Evolutionary conservation across 495 filamentous ascomycete species (phyloP).

Genomic region (Penicillium samsonianum): DNA sequence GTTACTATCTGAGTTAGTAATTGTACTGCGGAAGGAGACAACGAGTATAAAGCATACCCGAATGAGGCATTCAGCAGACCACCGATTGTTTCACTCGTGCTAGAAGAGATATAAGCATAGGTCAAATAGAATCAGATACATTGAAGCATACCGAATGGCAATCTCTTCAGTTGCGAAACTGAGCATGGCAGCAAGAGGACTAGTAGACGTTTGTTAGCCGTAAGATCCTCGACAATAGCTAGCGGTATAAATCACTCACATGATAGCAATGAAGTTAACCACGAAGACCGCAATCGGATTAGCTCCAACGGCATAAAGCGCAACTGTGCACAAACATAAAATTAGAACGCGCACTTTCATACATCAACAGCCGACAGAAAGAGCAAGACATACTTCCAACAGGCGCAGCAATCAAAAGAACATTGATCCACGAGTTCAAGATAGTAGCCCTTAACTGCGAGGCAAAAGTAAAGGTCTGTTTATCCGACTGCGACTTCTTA

Average conservation of each 20-base stretch:
- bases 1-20: slow-evolving; percentile 49
- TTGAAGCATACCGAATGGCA: slow-evolving; percentile 42
- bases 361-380: neutral
- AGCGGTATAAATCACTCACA: slow-evolving; percentile 37
- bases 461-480: slow-evolving; percentile 61
- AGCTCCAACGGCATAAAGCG: slow-evolving; percentile 60
- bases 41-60: slow-evolving; percentile 55
- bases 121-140: neutral
- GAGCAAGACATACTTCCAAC: slow-evolving; percentile 53
- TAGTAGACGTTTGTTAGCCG: slow-evolving; percentile 14
- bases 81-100: slow-evolving; percentile 76
- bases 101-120: slow-evolving; percentile 15
- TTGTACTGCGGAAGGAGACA: neutral
- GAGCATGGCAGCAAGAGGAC: slow-evolving; percentile 56
- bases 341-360: slow-evolving; percentile 12
- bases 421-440: slow-evolving; percentile 81
- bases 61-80: slow-evolving; percentile 87
- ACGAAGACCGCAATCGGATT: slow-evolving; percentile 68
- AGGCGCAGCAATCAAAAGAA: slow-evolving; percentile 77
- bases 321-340: slow-evolving; percentile 48
- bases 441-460: slow-evolving; percentile 72
- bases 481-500: slow-evolving; percentile 35
- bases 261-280: slow-evolving; percentile 86
- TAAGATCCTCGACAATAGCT: neutral
- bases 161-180: slow-evolving; percentile 59